Base-by-base conservation (phyloP, 2,329 filamentous ascomycete species). In the Penicillium digitatum region DNA sequence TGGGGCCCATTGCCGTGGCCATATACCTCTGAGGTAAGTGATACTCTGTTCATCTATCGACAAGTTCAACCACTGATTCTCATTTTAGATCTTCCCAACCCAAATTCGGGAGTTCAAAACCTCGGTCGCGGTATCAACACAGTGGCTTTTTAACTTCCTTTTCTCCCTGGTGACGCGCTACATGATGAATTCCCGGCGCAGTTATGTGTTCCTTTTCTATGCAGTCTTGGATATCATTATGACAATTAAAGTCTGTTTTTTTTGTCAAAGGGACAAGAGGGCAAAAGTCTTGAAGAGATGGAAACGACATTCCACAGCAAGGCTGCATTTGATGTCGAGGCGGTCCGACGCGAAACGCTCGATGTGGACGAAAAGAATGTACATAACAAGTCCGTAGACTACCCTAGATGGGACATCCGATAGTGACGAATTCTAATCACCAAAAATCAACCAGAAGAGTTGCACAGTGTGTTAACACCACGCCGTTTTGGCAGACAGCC, bases 61-160 rank as follows among this genome's bases (percentile, higher is more conserved):
- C 37, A 18, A 12, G n/a, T n/a, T 16, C 22, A 8, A 12, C 12
- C 16, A 16, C 26, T 43, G 8, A 45, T 42, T 20, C 49, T 35
- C 24, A 58, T 37, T 14, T 11, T 29, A 73, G 62, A 74, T 74
- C 47, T 74, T 76, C 60, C 73, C 73, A 4, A 71, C 70, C 0
- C 68, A 72, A 2, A 69, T 76, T 12, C 69, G 74, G 14, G 72
- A 68, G 24, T 64, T 74, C 29, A 73, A 74, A 20, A 69, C 73
- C 2, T 73, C 70, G 0, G 64, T 73, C 40, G 69, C 70, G 11
- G 68, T 73, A 8, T 65, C 68, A 9, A 70, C 71, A 0, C 69
- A 74, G 48, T 74, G 72, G 72, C 59, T 73, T 3, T 74, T 75
- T 60, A 75, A 75, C 43, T 76, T 76, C 49, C 68, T 74, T n/a